phyloP scores from a whole-genome alignment of 305 asterid species.

The Ilex paraguariensis region DNA sequence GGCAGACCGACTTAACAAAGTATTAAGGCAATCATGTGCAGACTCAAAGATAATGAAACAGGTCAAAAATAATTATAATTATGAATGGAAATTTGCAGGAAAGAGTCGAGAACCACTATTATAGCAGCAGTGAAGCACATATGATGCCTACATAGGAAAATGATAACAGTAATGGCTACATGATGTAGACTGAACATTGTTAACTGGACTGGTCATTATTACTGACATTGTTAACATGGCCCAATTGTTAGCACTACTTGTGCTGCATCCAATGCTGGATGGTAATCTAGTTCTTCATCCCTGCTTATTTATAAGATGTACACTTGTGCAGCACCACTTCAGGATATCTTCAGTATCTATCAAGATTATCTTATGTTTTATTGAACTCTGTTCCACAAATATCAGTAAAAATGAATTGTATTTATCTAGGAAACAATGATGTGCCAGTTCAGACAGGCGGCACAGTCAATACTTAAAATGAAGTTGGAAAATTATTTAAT shows the following conservation, averaged over 20 bases:
- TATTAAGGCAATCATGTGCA: neutral
- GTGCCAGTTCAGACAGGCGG: neutral
- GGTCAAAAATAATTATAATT: too few species aligned
- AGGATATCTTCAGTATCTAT: conserved; percentile 4
- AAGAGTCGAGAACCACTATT: too few species aligned
- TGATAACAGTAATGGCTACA: neutral
- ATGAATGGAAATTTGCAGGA: neutral
- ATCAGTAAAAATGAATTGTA: neutral
- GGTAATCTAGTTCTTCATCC: neutral
- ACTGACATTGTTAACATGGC: too few species aligned
- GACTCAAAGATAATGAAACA: neutral
- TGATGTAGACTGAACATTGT: too few species aligned
- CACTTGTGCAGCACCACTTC: neutral
- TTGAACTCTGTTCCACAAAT: neutral
- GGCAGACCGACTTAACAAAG: conserved; percentile 2
- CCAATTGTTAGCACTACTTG: neutral
- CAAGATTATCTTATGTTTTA: neutral
- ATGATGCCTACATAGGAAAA: neutral
- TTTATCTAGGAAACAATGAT: neutral
- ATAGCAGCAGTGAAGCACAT: neutral
- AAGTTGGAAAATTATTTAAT: neutral
- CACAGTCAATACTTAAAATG: neutral
- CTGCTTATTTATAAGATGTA: neutral
- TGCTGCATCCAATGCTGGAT: neutral
- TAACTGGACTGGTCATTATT: too few species aligned